Conservation (phyloP, 139 green algal species). For the Chlorella sp. region DNA sequence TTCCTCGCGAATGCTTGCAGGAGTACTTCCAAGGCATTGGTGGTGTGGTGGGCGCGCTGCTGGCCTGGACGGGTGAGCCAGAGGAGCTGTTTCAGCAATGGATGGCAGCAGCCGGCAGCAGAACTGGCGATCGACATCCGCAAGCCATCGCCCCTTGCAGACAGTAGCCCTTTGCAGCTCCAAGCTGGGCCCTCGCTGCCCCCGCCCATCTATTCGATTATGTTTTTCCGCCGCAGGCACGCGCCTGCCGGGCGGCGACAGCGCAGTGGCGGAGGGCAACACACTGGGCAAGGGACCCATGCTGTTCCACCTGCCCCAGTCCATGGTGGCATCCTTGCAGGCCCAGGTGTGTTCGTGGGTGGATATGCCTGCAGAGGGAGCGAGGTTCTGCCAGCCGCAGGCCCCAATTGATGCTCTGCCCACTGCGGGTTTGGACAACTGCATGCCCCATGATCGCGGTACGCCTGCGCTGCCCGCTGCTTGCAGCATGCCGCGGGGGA, state of each 20-base stretch:
- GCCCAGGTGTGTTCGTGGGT: background rate
- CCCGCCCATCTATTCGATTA: too few relatives aligned
- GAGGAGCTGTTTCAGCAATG: background rate
- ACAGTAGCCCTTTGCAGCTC: too few relatives aligned
- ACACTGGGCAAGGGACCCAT: constrained; percentile 81
- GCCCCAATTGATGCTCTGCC: too few relatives aligned
- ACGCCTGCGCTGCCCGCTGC: background rate
- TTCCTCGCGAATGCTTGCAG: background rate
- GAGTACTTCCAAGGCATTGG: constrained; percentile 65
- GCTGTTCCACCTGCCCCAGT: constrained; percentile 71
- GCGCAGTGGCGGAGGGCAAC: constrained; percentile 73
- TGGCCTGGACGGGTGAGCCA: constrained; percentile 39
- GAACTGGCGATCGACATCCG: too few relatives aligned
- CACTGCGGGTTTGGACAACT: too few relatives aligned
- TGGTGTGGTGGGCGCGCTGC: constrained; percentile 57
- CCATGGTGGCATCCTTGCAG: background rate
- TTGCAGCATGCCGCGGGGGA: constrained; percentile 27
- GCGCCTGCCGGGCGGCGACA: constrained; percentile 45
- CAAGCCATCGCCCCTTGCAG: too few relatives aligned
- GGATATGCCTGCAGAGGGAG: too few relatives aligned
- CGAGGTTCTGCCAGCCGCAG: too few relatives aligned
- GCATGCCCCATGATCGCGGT: background rate
- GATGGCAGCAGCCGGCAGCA: background rate
- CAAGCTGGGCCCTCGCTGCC: too few relatives aligned
- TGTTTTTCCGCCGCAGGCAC: constrained; percentile 14